phyloP scores from a whole-genome alignment of 2,329 filamentous ascomycete species.

The Apiospora kogelbergensis region DNA sequence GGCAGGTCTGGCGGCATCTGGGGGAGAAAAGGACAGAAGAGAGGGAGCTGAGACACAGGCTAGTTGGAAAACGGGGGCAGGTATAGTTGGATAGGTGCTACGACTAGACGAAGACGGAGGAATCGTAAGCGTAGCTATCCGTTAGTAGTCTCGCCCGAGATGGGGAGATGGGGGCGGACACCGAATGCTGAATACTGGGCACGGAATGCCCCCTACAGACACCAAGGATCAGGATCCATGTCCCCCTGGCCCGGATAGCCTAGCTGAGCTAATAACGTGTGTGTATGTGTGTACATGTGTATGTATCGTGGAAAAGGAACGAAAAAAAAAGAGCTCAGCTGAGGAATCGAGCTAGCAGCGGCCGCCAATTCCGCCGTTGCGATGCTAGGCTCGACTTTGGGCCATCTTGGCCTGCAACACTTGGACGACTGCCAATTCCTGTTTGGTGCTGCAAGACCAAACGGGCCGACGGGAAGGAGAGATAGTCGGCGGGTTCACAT shows the following conservation, averaged over 20 bases:
- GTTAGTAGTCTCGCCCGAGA: not conserved
- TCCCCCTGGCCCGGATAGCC: not conserved
- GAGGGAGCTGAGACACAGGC: not conserved
- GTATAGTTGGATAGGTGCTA: not conserved
- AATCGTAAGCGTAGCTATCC: not conserved
- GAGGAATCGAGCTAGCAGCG: not conserved
- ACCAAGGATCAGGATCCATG: slow-evolving; percentile 1
- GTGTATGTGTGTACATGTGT: too few relatives aligned
- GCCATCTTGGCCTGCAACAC: not conserved
- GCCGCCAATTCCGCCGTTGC: not conserved
- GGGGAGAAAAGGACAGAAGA: not conserved
- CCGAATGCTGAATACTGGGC: not conserved
- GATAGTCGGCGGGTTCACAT: not conserved
- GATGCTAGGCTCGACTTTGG: not conserved
- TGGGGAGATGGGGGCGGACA: not conserved
- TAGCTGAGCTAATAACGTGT: not conserved
- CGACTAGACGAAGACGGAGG: not conserved
- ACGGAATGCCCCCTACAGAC: not conserved
- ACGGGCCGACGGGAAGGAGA: slow-evolving; percentile 3
- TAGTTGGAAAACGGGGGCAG: not conserved
- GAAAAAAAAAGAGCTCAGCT: not conserved
- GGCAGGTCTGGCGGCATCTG: not conserved
- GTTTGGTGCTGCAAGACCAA: not conserved
- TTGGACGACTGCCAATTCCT: not conserved
- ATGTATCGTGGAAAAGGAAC: not conserved